These are phyloP conservation scores for Ogataea ramenticola DNA, from an alignment of 805 yeast species.

Conservation along the genomic window DNA sequence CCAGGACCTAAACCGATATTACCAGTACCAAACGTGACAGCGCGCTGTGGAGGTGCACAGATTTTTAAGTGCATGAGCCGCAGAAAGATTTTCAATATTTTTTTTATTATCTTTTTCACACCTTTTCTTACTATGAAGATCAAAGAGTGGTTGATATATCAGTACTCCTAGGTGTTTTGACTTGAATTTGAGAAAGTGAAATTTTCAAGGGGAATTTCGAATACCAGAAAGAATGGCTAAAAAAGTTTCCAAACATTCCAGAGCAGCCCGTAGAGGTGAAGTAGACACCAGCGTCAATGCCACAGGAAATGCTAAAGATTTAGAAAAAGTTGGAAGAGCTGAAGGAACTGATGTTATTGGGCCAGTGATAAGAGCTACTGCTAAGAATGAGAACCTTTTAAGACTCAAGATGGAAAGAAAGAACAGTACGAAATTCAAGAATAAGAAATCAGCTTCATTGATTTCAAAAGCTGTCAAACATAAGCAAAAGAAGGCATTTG, in stretches of 20 bases:
- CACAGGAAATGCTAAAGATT: conserved; percentile 35
- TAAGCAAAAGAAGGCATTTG: conserved; percentile 41
- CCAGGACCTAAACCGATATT: neutral
- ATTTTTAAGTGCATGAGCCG: neutral
- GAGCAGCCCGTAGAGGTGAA: conserved; percentile 73
- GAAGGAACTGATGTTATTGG: conserved; percentile 54
- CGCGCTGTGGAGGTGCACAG: neutral
- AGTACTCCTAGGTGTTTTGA: too few species aligned
- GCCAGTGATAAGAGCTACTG: conserved; percentile 58
- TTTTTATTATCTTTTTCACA: neutral
- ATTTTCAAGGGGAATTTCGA: too few species aligned
- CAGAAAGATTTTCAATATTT: neutral
- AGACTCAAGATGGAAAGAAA: conserved; percentile 45
- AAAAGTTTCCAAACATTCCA: conserved; percentile 54
- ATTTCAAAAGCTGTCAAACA: conserved; percentile 23
- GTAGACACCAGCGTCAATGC: conserved; percentile 31
- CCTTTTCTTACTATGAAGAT: too few species aligned
- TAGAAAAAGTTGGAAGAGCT: conserved; percentile 48
- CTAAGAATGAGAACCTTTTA: conserved; percentile 57
- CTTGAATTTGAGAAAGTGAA: too few species aligned
- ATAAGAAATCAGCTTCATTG: conserved; percentile 17
- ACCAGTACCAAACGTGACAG: neutral
- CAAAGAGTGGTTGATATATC: too few species aligned
- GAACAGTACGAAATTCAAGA: conserved; percentile 17
- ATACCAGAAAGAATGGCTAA: too few species aligned